These are phyloP conservation scores for Ustilago hordei DNA, from an alignment of 1,284 basidiomycete species.

Conservation along the genomic window DNA sequence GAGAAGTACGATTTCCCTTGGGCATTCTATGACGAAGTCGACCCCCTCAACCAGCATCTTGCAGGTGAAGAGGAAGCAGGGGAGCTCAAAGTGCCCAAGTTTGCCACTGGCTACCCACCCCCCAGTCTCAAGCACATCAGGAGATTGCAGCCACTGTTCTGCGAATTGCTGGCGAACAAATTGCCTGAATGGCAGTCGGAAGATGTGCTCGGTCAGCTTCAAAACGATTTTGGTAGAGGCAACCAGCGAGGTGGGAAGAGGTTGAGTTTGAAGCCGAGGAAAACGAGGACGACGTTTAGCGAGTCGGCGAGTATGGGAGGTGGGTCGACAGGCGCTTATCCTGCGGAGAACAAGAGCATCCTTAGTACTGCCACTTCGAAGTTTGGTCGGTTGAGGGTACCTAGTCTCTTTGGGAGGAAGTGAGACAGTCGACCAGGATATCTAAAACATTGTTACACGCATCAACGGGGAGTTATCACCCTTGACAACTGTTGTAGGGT, in stretches of 20 bases:
- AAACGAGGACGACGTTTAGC: conserved; percentile 26
- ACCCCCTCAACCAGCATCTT: conserved; percentile 60
- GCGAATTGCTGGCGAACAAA: conserved; percentile 57
- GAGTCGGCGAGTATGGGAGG: conserved; percentile 23
- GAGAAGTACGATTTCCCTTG: conserved; percentile 62
- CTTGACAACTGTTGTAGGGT: too few relatives aligned
- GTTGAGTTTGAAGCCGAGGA: conserved; percentile 27
- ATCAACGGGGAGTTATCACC: neutral
- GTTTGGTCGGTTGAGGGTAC: conserved; percentile 22
- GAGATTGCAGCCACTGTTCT: conserved; percentile 58
- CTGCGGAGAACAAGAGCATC: conserved; percentile 38
- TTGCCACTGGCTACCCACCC: conserved; percentile 19
- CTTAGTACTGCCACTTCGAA: conserved; percentile 25
- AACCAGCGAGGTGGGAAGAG: conserved; percentile 3
- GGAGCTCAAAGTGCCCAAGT: conserved; percentile 28
- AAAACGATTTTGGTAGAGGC: conserved; percentile 10
- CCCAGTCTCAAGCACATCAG: conserved; percentile 56
- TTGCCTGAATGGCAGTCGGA: conserved; percentile 62
- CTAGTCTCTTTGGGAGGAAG: conserved; percentile 38
- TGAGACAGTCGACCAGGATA: neutral
- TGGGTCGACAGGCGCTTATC: conserved; percentile 12
- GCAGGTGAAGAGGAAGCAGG: conserved; percentile 26
- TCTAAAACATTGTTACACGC: neutral
- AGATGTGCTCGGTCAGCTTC: conserved; percentile 42
- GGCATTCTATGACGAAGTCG: conserved; percentile 61